Base-by-base conservation (phyloP, 2,329 filamentous ascomycete genomes). In the Trichoderma sp. region DNA sequence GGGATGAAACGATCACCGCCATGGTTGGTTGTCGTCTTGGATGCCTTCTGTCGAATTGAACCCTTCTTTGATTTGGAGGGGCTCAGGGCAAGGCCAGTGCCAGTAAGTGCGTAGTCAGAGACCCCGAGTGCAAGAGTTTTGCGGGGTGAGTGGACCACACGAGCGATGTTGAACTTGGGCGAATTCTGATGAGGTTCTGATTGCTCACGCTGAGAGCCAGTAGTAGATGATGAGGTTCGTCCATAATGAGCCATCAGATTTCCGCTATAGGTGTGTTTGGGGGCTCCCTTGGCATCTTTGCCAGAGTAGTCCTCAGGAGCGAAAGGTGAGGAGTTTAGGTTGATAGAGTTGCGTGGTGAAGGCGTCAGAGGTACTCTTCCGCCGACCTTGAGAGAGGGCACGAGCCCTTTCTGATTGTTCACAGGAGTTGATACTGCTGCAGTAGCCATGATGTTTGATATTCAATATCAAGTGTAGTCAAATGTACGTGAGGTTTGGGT, bases 151-250 rank as follows among this genome's bases (percentile, higher is more conserved):
- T 92, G 89, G 75, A 91, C 90, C 59, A 87, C 87, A 78, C 92
- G 91, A 79, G 93, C 94, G 84, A 98, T 98, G 88, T 98, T 98
- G 76, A 95, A 98, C 88, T 98, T 98, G 83, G 95, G 95, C 3
- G 96, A 98, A 83, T 31, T 63, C 53, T 69, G 50, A 21, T 68
- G 41, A 31, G 29, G 65, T 29, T 68, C 95, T 2, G 96, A 98
- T 18, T 45, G 38, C 82, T 97, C 94, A 68, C 94, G 93, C 84
- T 94, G 93, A 56, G 90, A 45, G n/a, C 27, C 38, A 21, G 53
- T 41, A 86, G 92, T 93, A 77, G 91, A 89, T 76, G 91, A 89
- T 77, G 85, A 86, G 3, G 89, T 92, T 81, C 93, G 93, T 77
- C 93, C 89, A 82, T 98, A 93, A 82, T 95, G 93, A 76, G 94